A percentile compares a stretch with the other conserved stretches of the same genome.
Evolutionary conservation across 1,139 yeast species (phyloP).

Genomic region (Starmera stellimalicola): DNA sequence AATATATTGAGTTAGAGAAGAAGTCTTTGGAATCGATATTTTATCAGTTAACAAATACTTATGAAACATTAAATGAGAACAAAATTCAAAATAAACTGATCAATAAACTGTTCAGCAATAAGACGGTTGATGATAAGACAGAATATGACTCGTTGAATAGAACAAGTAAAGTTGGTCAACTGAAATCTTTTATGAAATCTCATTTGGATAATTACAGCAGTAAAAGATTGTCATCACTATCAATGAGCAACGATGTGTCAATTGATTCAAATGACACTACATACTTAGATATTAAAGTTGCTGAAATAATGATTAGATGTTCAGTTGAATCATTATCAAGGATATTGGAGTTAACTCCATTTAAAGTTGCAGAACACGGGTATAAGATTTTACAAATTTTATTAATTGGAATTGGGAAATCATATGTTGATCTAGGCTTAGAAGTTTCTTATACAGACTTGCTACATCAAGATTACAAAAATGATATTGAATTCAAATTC

Average conservation of each 20-base stretch:
- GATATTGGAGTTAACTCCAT: conserved; percentile 63
- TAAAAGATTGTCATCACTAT: conserved; percentile 16
- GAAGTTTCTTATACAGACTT: conserved; percentile 53
- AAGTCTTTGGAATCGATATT: conserved; percentile 59
- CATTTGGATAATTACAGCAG: conserved; percentile 31
- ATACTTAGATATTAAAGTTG: conserved; percentile 33
- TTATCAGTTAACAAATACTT: conserved; percentile 36
- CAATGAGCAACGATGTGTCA: conserved; percentile 5
- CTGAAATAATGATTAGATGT: conserved; percentile 59
- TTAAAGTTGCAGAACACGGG: conserved; percentile 53
- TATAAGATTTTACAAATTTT: conserved; percentile 60
- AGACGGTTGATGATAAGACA: conserved; percentile 7
- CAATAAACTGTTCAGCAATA: conserved; percentile 21
- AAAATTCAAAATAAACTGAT: conserved; percentile 39
- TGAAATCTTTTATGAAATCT: conserved; percentile 29
- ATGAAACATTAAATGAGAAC: conserved; percentile 42
- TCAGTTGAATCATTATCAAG: conserved; percentile 77
- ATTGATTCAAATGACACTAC: conserved; percentile 6
- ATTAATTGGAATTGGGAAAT: conserved; percentile 60
- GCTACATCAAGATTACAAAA: conserved; percentile 26
- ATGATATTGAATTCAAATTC: conserved; percentile 33
- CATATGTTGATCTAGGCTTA: conserved; percentile 66
- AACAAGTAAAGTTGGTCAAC: conserved; percentile 24
- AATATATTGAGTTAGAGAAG: conserved; percentile 67
- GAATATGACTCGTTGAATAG: conserved; percentile 16